Percentiles rank a stretch among this genome's conserved stretches.
These are phyloP conservation scores for Coelastrella sp. DNA, from an alignment of 139 green algal genomes.

Conservation along the genomic window DNA sequence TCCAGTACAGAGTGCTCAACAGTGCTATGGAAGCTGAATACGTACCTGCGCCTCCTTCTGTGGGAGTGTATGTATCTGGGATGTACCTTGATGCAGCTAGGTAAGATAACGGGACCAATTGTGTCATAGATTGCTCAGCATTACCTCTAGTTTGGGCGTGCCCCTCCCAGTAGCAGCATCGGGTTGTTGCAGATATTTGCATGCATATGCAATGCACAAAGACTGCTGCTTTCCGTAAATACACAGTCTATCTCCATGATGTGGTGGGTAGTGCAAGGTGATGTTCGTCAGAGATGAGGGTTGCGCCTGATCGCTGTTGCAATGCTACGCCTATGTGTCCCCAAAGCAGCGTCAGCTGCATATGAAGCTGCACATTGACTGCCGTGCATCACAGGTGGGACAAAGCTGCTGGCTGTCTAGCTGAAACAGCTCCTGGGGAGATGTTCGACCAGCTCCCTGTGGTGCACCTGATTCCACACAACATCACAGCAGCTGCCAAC, in stretches of 20 bases:
- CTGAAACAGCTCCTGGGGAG: constrained; percentile 33
- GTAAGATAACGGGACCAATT: constrained; percentile 56
- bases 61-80: constrained; percentile 82
- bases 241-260: too few species aligned
- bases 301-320: too few species aligned
- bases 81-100: constrained; percentile 81
- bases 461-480: constrained; percentile 51
- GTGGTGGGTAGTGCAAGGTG: too few species aligned
- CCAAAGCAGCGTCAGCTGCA: background rate
- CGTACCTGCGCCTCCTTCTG: constrained; percentile 15
- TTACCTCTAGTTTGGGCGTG: background rate
- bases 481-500: constrained; percentile 23
- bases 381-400: constrained; percentile 35
- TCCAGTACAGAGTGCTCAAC: constrained; percentile 68
- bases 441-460: constrained; percentile 57
- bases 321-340: background rate
- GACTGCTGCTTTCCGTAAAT: too few species aligned
- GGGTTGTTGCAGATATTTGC: too few species aligned
- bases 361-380: too few species aligned
- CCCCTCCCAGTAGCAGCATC: too few species aligned
- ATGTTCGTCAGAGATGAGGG: too few species aligned
- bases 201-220: too few species aligned
- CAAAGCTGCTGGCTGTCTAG: background rate
- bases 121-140: background rate
- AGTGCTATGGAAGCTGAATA: background rate